Evolutionary conservation across 441 rosid species (phyloP), one percentile per base, ranked within the genome.

Genomic region (Pelargonium fulgidum): DNA sequence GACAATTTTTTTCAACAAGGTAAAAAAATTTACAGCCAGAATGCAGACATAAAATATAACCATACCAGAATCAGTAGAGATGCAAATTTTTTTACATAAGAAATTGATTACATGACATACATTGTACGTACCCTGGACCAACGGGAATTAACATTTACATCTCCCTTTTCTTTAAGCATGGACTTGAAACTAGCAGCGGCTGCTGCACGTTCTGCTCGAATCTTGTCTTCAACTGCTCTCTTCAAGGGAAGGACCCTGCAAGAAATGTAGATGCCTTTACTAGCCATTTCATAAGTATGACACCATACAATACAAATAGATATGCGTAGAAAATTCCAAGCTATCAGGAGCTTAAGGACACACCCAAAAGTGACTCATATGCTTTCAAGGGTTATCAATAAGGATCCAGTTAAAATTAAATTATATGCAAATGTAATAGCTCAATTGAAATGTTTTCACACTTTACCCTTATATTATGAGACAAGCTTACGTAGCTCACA

Each of bases 121-220:
- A 13, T 61, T 71, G 64, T 54, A 76, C 81, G 36, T 81, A 95
- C 99, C 97, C 87, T 88, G 62, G 95, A 89, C 99, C 99, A 95
- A 47, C 88, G 93, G 72, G 91, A 88, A 81, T 77, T 78, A 56
- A 83, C 71, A 68, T 82, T 84, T 68, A 95, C 72, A 78, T 87
- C 92, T 75, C 84, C 90, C 66, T 69, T 85, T 47, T 95, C 98
- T 39, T 41, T 84, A 75, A 95, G 92, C 96, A 95, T 80, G 75
- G 89, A 83, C 81, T 90, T 95, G 80, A 92, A 92, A 80, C 87
- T 78, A 64, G 87, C 81, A 68, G 91, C 81, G 41, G 85, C 83
- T 16, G 89, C 90, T 41, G 85, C 84, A 62, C 91, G 96, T 64
- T 81, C 72, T 76, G 89, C 97, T 77, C 77, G 91, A 70, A 85